Percentiles rank a stretch among this genome's conserved stretches.
These are phyloP conservation scores for Mycena maculata DNA, from an alignment of 768 basidiomycete genomes.

Conservation along the genomic window DNA sequence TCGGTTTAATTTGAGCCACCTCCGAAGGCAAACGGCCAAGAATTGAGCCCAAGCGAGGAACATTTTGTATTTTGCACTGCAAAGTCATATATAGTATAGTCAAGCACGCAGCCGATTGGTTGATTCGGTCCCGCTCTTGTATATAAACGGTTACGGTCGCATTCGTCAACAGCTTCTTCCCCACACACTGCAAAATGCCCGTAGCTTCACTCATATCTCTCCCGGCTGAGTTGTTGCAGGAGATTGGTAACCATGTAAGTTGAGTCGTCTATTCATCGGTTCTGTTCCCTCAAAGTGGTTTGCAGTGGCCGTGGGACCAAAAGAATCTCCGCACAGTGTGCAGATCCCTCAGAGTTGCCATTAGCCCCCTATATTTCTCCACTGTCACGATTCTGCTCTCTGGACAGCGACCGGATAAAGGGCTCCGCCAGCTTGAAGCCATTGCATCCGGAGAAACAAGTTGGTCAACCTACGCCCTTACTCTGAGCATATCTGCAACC, in stretches of 20 bases:
- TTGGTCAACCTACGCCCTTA: conserved; percentile 6
- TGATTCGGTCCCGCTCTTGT: conserved; percentile 10
- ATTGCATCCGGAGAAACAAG: conserved; percentile 12
- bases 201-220: conserved; percentile 14
- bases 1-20: background rate
- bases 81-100: background rate
- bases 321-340: conserved; percentile 10
- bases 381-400: conserved; percentile 12
- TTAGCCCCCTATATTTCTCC: conserved; percentile 7
- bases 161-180: conserved; percentile 4
- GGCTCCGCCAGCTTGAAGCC: conserved; percentile 11
- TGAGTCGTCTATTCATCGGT: conserved; percentile 5
- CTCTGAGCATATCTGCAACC: conserved; percentile 6
- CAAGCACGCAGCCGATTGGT: conserved; percentile 4
- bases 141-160: conserved; percentile 12
- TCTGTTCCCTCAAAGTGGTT: conserved; percentile 11
- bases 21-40: conserved; percentile 1
- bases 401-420: conserved; percentile 8
- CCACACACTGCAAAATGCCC: conserved; percentile 11
- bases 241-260: conserved; percentile 10
- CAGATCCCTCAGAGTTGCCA: conserved; percentile 12
- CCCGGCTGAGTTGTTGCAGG: conserved; percentile 12
- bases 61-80: conserved; percentile 2
- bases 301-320: conserved; percentile 8
- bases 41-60: background rate